These are phyloP conservation scores for Rhynchosporium graminicola DNA, from an alignment of 2,329 filamentous ascomycete genomes.

Conservation along the genomic window DNA sequence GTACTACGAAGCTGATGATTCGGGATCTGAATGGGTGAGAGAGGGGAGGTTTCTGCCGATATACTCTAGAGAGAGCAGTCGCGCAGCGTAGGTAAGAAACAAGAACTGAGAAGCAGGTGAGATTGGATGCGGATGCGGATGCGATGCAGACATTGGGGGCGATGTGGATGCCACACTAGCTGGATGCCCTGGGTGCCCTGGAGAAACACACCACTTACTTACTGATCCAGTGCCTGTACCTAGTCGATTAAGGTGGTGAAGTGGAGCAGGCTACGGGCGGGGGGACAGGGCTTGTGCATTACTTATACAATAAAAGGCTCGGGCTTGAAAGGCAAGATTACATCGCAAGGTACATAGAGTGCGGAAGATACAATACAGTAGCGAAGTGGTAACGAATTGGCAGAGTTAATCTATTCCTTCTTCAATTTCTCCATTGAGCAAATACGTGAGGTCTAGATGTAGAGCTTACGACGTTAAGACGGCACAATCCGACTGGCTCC, in stretches of 20 bases:
- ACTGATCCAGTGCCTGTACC: neutral
- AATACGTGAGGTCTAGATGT: neutral
- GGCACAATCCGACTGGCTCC: conserved; percentile 4
- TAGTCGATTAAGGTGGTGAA: no score
- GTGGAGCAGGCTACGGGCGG: conserved; percentile 1
- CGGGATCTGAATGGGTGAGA: neutral
- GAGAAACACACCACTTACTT: neutral
- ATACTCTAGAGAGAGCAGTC: conserved; percentile 9
- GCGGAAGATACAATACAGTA: neutral
- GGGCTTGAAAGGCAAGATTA: neutral
- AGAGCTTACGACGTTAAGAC: neutral
- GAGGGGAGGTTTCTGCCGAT: conserved; percentile 10
- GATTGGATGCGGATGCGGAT: conserved; percentile 9
- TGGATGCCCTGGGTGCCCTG: conserved; percentile 2
- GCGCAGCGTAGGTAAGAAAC: conserved; percentile 7
- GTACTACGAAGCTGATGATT: neutral
- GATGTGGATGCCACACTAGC: conserved; percentile 4
- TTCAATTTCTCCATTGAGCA: neutral
- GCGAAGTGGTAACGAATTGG: neutral
- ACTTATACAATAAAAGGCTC: neutral
- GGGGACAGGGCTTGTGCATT: conserved; percentile 8
- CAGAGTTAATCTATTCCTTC: neutral
- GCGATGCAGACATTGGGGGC: conserved; percentile 4
- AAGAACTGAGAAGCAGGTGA: conserved; percentile 3
- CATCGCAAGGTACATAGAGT: neutral